A percentile compares a stretch with the other conserved stretches of the same genome.
Conservation (phyloP, 73 alveolate genomes). For the Loxodes magnus region DNA sequence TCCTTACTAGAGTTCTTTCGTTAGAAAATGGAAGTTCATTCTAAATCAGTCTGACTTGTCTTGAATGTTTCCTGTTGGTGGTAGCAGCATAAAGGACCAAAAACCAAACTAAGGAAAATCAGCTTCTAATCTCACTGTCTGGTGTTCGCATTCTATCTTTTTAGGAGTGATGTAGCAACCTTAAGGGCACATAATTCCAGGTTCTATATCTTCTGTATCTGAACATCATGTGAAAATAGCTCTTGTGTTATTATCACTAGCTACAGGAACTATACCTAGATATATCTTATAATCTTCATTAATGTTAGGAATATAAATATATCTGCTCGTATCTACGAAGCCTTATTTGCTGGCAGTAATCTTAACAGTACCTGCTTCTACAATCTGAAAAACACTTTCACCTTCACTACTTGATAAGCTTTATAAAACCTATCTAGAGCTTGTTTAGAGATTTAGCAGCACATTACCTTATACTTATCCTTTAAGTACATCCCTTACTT, state of each 20-base stretch:
- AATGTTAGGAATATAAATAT: too few relatives aligned
- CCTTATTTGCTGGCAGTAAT: too few relatives aligned
- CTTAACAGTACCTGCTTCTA: too few relatives aligned
- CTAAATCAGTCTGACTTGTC: neutral
- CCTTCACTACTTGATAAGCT: too few relatives aligned
- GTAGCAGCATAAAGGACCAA: neutral
- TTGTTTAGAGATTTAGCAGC: neutral
- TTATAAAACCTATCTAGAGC: too few relatives aligned
- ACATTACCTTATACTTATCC: neutral
- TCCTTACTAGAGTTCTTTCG: neutral
- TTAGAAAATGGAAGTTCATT: neutral
- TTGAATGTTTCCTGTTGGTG: neutral
- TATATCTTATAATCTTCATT: too few relatives aligned
- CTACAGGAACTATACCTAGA: too few relatives aligned
- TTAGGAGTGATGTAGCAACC: neutral
- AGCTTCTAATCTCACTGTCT: too few relatives aligned
- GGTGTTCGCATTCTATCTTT: neutral
- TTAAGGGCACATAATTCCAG: neutral
- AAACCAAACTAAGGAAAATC: neutral
- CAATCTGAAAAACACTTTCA: too few relatives aligned
- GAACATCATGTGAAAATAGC: too few relatives aligned
- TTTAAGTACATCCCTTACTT: neutral
- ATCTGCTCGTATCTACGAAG: too few relatives aligned
- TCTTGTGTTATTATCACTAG: too few relatives aligned
- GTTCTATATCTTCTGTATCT: conserved; percentile 5